Conservation (phyloP, 176 grass and related monocot genomes). For the Hordeum marinum region DNA sequence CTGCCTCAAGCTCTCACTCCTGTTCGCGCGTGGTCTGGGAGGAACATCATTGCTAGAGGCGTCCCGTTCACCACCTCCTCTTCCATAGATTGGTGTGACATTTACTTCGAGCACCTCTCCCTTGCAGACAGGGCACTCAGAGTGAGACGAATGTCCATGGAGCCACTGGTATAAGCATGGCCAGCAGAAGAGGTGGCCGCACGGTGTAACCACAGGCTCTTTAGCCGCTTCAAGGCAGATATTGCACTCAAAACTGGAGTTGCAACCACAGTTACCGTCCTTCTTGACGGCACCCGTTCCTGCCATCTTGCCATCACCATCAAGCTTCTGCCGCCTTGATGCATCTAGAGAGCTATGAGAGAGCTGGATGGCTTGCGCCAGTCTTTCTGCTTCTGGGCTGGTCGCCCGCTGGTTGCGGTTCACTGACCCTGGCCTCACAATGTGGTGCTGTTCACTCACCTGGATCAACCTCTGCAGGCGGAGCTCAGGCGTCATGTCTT, state of each 20-base stretch:
- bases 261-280: constrained; percentile 34
- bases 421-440: constrained; percentile 18
- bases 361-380: constrained; percentile 47
- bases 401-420: background rate
- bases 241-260: constrained; percentile 70
- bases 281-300: constrained; percentile 33
- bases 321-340: constrained; percentile 40
- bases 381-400: constrained; percentile 47
- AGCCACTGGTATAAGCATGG: constrained; percentile 82
- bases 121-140: constrained; percentile 88
- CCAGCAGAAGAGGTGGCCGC: constrained; percentile 96
- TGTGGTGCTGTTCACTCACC: constrained; percentile 40
- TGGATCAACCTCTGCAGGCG: constrained; percentile 64
- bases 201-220: constrained; percentile 73
- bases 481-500: constrained; percentile 40
- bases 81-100: constrained; percentile 82
- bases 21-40: constrained; percentile 51
- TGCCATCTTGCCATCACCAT: constrained; percentile 31
- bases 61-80: constrained; percentile 36
- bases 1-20: constrained; percentile 54
- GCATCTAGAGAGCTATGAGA: constrained; percentile 45
- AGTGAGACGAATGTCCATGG: constrained; percentile 28
- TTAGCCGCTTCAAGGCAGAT: constrained; percentile 76
- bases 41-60: constrained; percentile 34
- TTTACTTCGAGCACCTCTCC: constrained; percentile 52